Conservation (phyloP, 352 stramenopile genomes). For the Pythium brachiatum region DNA sequence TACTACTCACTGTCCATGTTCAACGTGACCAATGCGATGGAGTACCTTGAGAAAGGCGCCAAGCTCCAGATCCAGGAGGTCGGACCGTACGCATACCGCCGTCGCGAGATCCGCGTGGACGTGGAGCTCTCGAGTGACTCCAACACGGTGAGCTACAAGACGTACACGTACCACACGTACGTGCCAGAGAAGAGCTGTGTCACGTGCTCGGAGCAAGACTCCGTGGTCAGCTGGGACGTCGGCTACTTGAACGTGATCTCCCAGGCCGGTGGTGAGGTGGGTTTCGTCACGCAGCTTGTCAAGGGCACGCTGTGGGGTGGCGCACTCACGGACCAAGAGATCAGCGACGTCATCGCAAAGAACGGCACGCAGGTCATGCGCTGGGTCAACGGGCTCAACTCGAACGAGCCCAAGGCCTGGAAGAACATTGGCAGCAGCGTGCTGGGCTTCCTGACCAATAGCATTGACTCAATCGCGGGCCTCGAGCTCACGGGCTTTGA, state of each 20-base stretch:
- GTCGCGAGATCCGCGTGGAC: constrained; percentile 58
- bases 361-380: constrained; percentile 65
- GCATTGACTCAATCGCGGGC: constrained; percentile 32
- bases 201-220: constrained; percentile 55
- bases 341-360: constrained; percentile 29
- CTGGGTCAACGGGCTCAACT: constrained; percentile 79
- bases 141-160: constrained; percentile 68
- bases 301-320: constrained; percentile 42
- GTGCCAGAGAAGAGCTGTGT: constrained; percentile 42
- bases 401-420: constrained; percentile 61
- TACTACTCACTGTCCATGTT: constrained; percentile 66
- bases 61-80: constrained; percentile 68
- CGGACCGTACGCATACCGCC: constrained; percentile 69
- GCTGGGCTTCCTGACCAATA: constrained; percentile 35
- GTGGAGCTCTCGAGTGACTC: constrained; percentile 47
- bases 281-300: constrained; percentile 45
- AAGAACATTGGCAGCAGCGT: constrained; percentile 50
- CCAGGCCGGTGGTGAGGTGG: constrained; percentile 54
- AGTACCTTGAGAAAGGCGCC: constrained; percentile 39
- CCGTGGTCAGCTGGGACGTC: constrained; percentile 54
- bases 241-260: constrained; percentile 73
- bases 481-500: constrained; percentile 60
- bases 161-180: constrained; percentile 76
- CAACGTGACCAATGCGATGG: constrained; percentile 76
- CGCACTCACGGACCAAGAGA: constrained; percentile 16